Conservation (phyloP, 805 yeast genomes). For the Candida easanensis region DNA sequence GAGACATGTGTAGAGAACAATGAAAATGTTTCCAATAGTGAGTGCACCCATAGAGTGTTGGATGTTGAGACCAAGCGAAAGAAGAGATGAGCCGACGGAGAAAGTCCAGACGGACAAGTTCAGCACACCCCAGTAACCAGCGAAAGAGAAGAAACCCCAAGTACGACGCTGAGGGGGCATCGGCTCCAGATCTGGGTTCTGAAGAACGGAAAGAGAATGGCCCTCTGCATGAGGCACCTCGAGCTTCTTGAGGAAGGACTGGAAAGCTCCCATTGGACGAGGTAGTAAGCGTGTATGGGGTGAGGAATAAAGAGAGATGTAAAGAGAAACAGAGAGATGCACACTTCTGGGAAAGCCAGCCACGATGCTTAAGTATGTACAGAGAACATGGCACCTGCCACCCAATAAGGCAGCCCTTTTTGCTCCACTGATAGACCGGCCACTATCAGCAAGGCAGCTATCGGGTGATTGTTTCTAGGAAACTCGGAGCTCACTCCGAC, state of each 20-base stretch:
- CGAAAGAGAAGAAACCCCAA: conserved; percentile 36
- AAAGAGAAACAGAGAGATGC: too few relatives aligned
- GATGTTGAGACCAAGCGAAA: conserved; percentile 37
- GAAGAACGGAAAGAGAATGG: conserved; percentile 21
- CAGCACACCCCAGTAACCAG: conserved; percentile 36
- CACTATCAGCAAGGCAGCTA: not conserved
- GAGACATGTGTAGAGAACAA: conserved; percentile 33
- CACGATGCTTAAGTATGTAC: too few relatives aligned
- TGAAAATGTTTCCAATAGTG: conserved; percentile 37
- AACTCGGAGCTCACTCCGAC: not conserved
- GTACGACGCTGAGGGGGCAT: conserved; percentile 35
- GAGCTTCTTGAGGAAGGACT: conserved; percentile 11
- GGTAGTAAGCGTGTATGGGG: too few relatives aligned
- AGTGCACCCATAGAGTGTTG: conserved; percentile 41
- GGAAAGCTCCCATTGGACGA: not conserved
- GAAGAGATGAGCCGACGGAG: conserved; percentile 37
- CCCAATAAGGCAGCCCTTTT: too few relatives aligned
- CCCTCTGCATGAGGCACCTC: conserved; percentile 26
- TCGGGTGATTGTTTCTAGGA: not conserved
- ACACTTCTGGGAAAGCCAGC: too few relatives aligned
- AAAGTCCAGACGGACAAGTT: conserved; percentile 36
- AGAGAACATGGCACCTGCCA: too few relatives aligned
- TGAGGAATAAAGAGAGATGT: too few relatives aligned
- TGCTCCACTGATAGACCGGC: not conserved
- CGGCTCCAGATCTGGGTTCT: conserved; percentile 39